Evolutionary conservation across 1,139 yeast species (phyloP), one percentile per base, ranked within the genome.

Genomic region (Diutina pseudorugosa): DNA sequence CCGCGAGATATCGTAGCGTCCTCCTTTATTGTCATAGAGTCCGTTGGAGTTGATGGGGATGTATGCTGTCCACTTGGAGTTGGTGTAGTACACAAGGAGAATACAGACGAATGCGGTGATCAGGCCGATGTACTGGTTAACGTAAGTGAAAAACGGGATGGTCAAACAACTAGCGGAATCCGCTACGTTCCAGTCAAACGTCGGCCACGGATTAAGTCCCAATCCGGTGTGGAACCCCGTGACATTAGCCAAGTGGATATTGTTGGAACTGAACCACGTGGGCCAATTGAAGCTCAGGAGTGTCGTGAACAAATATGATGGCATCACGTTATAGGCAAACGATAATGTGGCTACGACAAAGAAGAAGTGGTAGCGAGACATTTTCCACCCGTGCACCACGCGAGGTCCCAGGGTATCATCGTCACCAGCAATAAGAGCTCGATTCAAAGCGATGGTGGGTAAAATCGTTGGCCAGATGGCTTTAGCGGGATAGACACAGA

Each of bases 241-340:
- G 2, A 74, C 55, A 56, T 73, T 73, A 6, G 65, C 64, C 53
- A 73, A 62, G 56, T 70, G 73, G 20, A 73, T 60, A 73, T 70
- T 75, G 21, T 63, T 57, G 0, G 76, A 75, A 43, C 57, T 61
- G 52, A 74, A 61, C 78, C 78, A 74, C 2, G 79, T 73, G 2
- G 77, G 75, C 79, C 79, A 74, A 56, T 73, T 74, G 57, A 73
- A 72, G 3, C 65, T 68, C 1, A 76, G 71, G 21, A 73, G 62
- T 1, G 76, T 70, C 12, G 69, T 71, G 60, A 73, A 71, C 43
- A 73, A 69, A 55, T 68, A 70, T 0, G 71, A 60, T 1, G 79
- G 79, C 33, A 74, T 57, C 76, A 76, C 71, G 56, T 72, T 71
- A 57, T 73, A 74, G 18, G 67, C 47, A 56, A 73, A 73, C 53